A percentile compares a stretch with the other conserved stretches of the same genome.
phyloP scores from a whole-genome alignment of 805 yeast genomes.

The Cyberlindnera samutprakarnensis region DNA sequence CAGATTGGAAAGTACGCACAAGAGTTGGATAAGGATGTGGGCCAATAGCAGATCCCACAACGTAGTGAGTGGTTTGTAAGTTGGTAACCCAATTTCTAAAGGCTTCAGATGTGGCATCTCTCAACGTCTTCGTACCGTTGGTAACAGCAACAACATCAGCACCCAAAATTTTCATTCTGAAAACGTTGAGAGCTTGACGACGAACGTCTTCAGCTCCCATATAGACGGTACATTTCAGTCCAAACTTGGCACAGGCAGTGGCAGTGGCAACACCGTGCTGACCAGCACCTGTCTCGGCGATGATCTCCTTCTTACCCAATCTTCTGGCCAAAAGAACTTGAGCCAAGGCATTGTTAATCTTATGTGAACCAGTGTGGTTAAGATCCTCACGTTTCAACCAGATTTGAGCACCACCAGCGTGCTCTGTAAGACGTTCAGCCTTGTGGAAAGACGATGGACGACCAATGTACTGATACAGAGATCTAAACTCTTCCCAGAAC shows the following conservation, averaged over 20 bases:
- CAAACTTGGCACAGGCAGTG: conserved; percentile 88
- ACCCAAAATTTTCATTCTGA: conserved; percentile 94
- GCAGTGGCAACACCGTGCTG: conserved; percentile 94
- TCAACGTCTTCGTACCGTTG: conserved; percentile 89
- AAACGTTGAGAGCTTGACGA: conserved; percentile 96
- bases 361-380: conserved; percentile 85
- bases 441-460: conserved; percentile 90
- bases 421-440: conserved; percentile 84
- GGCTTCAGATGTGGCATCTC: conserved; percentile 98
- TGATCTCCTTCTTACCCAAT: conserved; percentile 67
- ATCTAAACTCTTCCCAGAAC: conserved; percentile 89
- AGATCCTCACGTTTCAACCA: conserved; percentile 98
- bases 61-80: conserved; percentile 80
- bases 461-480: conserved; percentile 87
- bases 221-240: conserved; percentile 85
- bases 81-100: conserved; percentile 93
- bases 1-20: conserved; percentile 97
- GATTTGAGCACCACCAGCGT: conserved; percentile 91
- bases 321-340: conserved; percentile 76
- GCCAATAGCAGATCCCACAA: conserved; percentile 97
- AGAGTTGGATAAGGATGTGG: conserved; percentile 99
- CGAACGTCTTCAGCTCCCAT: conserved; percentile 99
- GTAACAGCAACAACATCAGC: conserved; percentile 92
- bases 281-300: conserved; percentile 92
- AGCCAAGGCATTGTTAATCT: conserved; percentile 77